Evolutionary conservation across 495 filamentous ascomycete genomes (phyloP).

Genomic region (Cudoniella acicularis): DNA sequence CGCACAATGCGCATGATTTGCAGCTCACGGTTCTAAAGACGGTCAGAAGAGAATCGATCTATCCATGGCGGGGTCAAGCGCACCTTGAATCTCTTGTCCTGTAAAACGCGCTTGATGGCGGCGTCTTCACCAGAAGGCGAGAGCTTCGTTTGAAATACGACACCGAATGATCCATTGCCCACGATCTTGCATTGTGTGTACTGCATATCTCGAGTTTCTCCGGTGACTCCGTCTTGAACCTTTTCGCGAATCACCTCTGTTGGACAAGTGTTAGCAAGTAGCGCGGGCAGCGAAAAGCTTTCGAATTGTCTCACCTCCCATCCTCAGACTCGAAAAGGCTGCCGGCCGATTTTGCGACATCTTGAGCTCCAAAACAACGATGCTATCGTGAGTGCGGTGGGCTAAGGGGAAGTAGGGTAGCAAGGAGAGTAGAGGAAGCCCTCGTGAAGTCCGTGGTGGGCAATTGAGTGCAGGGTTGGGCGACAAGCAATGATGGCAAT

Average conservation of each 20-base stretch:
- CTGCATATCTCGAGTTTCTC: conserved; percentile 91
- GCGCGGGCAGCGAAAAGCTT: background rate
- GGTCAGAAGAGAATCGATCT: conserved; percentile 32
- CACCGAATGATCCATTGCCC: conserved; percentile 98
- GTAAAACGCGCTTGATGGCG: conserved; percentile 96
- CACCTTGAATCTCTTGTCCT: conserved; percentile 99
- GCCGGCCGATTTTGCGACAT: conserved; percentile 76
- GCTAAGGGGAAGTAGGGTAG: conserved; percentile 44
- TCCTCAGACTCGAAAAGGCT: conserved; percentile 72
- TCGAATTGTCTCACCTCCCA: conserved; percentile 66
- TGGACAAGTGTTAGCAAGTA: conserved; percentile 24
- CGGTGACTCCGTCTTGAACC: conserved; percentile 96
- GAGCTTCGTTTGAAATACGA: conserved; percentile 98
- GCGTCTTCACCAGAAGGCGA: conserved; percentile 96
- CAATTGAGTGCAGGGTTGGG: conserved; percentile 28
- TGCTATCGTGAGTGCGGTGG: conserved; percentile 36
- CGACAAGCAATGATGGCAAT: conserved; percentile 8
- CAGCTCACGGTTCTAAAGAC: conserved; percentile 84
- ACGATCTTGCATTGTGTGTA: conserved; percentile 99
- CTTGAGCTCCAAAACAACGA: conserved; percentile 23
- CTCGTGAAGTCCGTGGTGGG: conserved; percentile 53
- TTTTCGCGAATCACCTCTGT: conserved; percentile 97
- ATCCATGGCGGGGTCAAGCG: conserved; percentile 8
- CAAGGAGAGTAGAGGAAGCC: conserved; percentile 30
- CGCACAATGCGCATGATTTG: conserved; percentile 99